Percentiles rank a stretch among this genome's conserved stretches.
Conservation (phyloP, 352 stramenopile species). For the Sclerospora graminicola region DNA sequence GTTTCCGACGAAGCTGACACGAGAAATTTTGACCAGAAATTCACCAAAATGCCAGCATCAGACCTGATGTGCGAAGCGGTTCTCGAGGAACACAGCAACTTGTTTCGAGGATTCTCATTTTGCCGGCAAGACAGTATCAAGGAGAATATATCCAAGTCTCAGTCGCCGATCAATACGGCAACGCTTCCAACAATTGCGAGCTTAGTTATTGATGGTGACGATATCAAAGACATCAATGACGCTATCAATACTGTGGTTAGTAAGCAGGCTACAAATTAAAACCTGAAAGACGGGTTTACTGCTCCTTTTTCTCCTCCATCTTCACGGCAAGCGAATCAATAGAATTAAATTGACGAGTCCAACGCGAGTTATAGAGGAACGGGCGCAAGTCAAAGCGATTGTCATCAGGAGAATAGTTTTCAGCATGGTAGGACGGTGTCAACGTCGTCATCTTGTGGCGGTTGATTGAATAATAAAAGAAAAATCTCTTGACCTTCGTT, state of each 20-base stretch:
- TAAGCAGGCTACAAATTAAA: constrained; percentile 14
- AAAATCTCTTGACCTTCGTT: constrained; percentile 95
- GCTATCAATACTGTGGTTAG: constrained; percentile 20
- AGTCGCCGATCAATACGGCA: constrained; percentile 21
- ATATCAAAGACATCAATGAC: constrained; percentile 29
- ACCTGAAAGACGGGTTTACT: constrained; percentile 18
- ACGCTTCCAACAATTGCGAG: constrained; percentile 27
- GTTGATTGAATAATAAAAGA: constrained; percentile 97
- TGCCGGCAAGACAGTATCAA: constrained; percentile 37
- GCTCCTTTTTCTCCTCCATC: constrained; percentile 66
- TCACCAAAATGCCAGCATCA: constrained; percentile 57
- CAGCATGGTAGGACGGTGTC: constrained; percentile 96
- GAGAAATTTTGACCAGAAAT: constrained; percentile 92
- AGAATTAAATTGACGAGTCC: constrained; percentile 91
- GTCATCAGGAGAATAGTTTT: constrained; percentile 98
- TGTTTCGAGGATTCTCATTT: constrained; percentile 76
- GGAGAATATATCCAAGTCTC: constrained; percentile 12
- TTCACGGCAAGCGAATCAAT: constrained; percentile 88
- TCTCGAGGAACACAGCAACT: constrained; percentile 35
- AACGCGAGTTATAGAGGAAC: constrained; percentile 96
- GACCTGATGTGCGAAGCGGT: constrained; percentile 52
- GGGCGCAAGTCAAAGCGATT: constrained; percentile 97
- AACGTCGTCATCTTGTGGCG: constrained; percentile 99
- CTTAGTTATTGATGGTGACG: constrained; percentile 22
- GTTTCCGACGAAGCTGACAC: constrained; percentile 88